Evolutionary conservation across 371 early-diverging fungal species (phyloP), one percentile per base, ranked within the genome.

Genomic region (Mortierella sp.): DNA sequence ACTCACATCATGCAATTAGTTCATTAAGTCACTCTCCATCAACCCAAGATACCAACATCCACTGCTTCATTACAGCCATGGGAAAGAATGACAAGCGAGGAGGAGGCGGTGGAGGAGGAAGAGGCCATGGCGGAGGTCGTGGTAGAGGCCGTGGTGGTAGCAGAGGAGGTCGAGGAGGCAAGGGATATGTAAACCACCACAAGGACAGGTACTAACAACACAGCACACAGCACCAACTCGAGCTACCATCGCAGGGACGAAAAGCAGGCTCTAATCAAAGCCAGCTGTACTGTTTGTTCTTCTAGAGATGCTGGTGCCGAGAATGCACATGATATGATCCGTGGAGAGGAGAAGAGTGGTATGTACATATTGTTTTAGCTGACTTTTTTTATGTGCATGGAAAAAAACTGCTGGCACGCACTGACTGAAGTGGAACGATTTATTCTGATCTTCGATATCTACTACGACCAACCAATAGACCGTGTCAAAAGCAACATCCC

Each of bases 401-500:
- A 39, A 14, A 11, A 8, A 14, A 39, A 60, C n/a, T n/a, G n/a
- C n/a, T n/a, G n/a, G n/a, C n/a, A n/a, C n/a, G n/a, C n/a, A n/a
- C n/a, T n/a, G n/a, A n/a, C n/a, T n/a, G n/a, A n/a, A n/a, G n/a
- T n/a, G n/a, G n/a, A n/a, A n/a, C n/a, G n/a, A n/a, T n/a, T n/a
- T n/a, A n/a, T n/a, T 17, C 41, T 47, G 15, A 55, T 54, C 32
- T n/a, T 37, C 12, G 11, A 11, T 17, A 31, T 30, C 49, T 39
- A 9, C 7, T 27, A 21, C 44, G 3, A 27, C n/a, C 6, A 12
- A 26, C 21, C 8, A 17, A n/a, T 60, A 72, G 66, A 64, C 47
- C 48, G 57, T 30, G 57, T 62, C 53, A 72, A 19, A 59, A 71
- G 72, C n/a, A 82, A 56, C 50, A 86, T 92, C 59, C 90, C 91